phyloP scores from a whole-genome alignment of 331 rosid genomes.

The Acacia concinna region DNA sequence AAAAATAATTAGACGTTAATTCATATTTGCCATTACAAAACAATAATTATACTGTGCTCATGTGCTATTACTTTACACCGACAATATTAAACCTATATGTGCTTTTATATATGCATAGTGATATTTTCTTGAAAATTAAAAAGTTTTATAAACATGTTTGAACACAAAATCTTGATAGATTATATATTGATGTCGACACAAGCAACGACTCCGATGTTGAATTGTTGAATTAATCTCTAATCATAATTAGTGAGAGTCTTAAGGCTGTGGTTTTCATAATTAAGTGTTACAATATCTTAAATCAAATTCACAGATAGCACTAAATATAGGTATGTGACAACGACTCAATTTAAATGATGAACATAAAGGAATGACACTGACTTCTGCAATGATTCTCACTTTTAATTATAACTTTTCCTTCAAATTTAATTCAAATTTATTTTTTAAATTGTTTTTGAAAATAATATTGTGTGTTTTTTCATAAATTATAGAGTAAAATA shows the following conservation, averaged over 20 bases:
- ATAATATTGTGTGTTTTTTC: no score
- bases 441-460: no score
- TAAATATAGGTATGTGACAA: slow-evolving; percentile 25
- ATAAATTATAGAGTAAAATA: no score
- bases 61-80: background rate
- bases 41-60: background rate
- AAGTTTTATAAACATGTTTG: background rate
- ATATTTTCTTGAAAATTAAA: background rate
- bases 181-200: background rate
- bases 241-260: background rate
- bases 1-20: background rate
- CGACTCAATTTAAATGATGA: background rate
- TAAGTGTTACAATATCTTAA: no score
- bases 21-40: background rate
- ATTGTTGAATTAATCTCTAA: background rate
- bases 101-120: background rate
- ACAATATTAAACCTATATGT: background rate
- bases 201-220: background rate
- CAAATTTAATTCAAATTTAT: background rate
- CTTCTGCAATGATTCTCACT: background rate
- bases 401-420: background rate
- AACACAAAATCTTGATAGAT: background rate
- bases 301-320: slow-evolving; percentile 18
- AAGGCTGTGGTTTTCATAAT: background rate
- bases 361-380: background rate